Evolutionary conservation across 2,329 filamentous ascomycete genomes (phyloP), one percentile per base, ranked within the genome.

Genomic region (Fonsecaea pedrosoi): DNA sequence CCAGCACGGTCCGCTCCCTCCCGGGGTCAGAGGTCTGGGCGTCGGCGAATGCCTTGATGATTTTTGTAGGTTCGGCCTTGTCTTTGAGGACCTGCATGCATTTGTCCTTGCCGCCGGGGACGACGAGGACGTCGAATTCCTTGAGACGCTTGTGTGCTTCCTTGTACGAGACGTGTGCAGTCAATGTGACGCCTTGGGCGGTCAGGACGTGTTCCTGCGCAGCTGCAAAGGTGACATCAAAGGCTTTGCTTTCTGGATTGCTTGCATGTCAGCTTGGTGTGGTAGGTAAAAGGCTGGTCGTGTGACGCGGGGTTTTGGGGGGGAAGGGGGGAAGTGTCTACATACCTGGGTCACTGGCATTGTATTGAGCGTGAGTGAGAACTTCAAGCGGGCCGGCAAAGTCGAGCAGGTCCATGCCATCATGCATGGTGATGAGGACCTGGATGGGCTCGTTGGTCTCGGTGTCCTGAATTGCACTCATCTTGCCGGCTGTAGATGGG

Each of bases 1-100:
- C 91, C 73, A 95, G 82, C 74, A 95, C 83, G 58, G 92, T 94
- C 73, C 92, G 90, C 83, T 96, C 92, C 74, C 90, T 90, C 75
- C 84, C 84, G 12, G 92, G 90, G 74, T 94, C 90, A 74, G 87
- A 88, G 83, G 92, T 88, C 82, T 95, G 92, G 65, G 94, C 83
- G 76, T 94, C 90, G 70, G 90, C 86, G 80, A 90, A 95, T 75
- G 89, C 89, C 73, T 86, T 85, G 83, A 95, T 92, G 77, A 94
- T 83, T 69, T 83, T 81, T 69, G 94, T 83, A 30, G 90, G 90
- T 77, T 92, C 87, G 4, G 66, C 68, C 18, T 70, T 64, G n/a
- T 66, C 54, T 79, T 91, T 88, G 75, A 94, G 80, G 69, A 92
- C 78, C 34, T 89, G 85, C 66, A 82, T 67, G 59, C 59, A 61